Base-by-base conservation (phyloP, 73 alveolate species). In the Blepharisma japonicum region DNA sequence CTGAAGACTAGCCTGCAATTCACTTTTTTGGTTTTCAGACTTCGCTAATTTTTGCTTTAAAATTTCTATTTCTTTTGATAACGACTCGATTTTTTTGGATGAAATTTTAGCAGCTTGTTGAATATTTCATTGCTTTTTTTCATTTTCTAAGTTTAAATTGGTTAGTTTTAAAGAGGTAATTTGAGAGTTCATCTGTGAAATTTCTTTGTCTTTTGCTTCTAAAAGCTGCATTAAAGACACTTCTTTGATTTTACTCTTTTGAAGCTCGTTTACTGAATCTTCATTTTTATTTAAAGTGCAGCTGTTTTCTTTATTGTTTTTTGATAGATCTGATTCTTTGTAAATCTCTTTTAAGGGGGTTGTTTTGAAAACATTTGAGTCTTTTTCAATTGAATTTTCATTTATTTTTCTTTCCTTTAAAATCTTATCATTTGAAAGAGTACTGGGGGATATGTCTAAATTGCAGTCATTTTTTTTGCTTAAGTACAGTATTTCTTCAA, bases 131-230 rank as follows among this genome's bases (percentile, higher is more conserved):
- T 61, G 74, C 74, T 18, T n/a, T 61, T 61, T 61, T 61, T 61
- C 74, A 61, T 61, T n/a, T 61, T 61, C 74, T 48, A 61, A 25
- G 5, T 61, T 61, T 14, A n/a, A 39, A 25, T 14, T 11, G n/a
- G n/a, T 20, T 53, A 20, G n/a, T 53, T 53, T 53, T 53, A 53
- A 53, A 1, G n/a, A 20, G 23, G 67, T 53, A 14, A 53, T 53
- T 53, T 53, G 67, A 14, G 67, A 14, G n/a, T 14, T 53, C 67
- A 53, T 14, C 27, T 53, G n/a, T 14, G n/a, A 0, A 53, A 53
- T 11, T 4, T 53, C 67, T 14, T 53, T 20, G 23, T 53, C 67
- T 53, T 53, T 53, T 53, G n/a, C 4, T 53, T 53, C 67, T 53
- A 53, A 53, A 11, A 53, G n/a, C 23, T 20, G n/a, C 23, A 53